Conservation (phyloP, 2,329 filamentous ascomycete genomes). For the Apiospora hydei region DNA sequence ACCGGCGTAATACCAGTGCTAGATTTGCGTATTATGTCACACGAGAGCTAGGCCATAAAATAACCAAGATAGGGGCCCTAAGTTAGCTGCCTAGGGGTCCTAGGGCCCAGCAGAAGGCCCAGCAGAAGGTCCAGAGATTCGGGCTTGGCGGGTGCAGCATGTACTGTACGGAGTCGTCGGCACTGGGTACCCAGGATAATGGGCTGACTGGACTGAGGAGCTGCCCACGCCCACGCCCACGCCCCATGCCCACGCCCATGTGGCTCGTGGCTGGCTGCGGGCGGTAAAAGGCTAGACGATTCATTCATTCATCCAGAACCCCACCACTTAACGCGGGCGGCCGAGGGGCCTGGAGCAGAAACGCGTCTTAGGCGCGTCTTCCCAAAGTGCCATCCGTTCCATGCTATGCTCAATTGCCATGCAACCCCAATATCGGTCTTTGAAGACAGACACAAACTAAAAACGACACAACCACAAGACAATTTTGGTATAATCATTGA, state of each 20-base stretch:
- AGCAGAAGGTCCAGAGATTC: background rate
- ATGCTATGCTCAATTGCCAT: background rate
- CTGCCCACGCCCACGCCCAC: background rate
- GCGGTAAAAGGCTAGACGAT: background rate
- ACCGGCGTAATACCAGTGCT: background rate
- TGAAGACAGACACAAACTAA: background rate
- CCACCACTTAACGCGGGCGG: slow-evolving; percentile 26
- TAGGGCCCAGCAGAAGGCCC: background rate
- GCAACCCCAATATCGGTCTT: background rate
- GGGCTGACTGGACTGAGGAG: too few species aligned
- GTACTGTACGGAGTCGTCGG: slow-evolving; percentile 1
- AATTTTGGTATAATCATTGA: background rate
- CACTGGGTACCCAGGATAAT: background rate
- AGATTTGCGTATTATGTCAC: slow-evolving; percentile 20
- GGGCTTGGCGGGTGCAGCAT: background rate
- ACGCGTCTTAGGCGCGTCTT: slow-evolving; percentile 29
- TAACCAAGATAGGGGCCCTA: slow-evolving; percentile 12
- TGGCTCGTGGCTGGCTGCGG: background rate
- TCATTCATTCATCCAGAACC: background rate
- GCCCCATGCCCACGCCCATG: background rate
- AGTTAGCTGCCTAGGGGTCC: background rate
- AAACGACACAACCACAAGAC: background rate
- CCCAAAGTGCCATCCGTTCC: slow-evolving; percentile 8
- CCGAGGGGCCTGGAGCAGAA: background rate
- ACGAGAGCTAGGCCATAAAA: slow-evolving; percentile 16